Base-by-base conservation (phyloP, 179 eudicot species). In the Silene coronaria region DNA sequence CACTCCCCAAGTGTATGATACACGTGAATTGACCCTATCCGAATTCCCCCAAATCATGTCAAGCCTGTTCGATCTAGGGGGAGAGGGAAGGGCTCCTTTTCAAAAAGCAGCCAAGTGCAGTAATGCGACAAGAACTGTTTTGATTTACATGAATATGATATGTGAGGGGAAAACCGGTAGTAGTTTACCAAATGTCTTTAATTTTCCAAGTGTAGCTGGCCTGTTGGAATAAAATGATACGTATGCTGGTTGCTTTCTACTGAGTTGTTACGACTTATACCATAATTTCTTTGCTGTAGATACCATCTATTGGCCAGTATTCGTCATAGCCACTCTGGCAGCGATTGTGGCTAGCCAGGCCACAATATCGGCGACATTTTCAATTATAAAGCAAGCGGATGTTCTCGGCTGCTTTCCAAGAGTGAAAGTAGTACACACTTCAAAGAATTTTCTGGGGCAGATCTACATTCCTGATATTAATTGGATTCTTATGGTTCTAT, bases 321-420 rank as follows among this genome's bases (percentile, higher is more conserved):
- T 95, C 78, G 27, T 90, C 46, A 42, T 95, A 76, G 99, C 99
- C 24, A 95, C 99, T 76, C 69, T 92, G 75, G 92, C 99, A 58
- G 99, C 99, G 38, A 83, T 89, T 79, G 95, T 95, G 67, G 99
- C 99, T 48, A 95, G 99, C 84, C 99, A 95, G 79, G 99, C 99
- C 30, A 89, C 97, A 19, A 92, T 95, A 84, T 87, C 99, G 24
- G 99, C 99, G 10, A 89, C 97, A 58, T 95, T 95, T 80, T 95
- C 99, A 68, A 90, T 95, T 70, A 92, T 92, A 85, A 95, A 90
- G 82, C 99, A 95, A 78, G 97, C 97, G 58, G 84, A 85, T 80
- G 97, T 97, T 42, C 89, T 89, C 53, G 99, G 99, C 70, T 95
- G 99, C 83, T 95, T 95, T 74, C 99, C 99, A 10, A 89, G 99